These are phyloP conservation scores for Spergularia azorica DNA, from an alignment of 179 eudicot species.

Conservation along the genomic window DNA sequence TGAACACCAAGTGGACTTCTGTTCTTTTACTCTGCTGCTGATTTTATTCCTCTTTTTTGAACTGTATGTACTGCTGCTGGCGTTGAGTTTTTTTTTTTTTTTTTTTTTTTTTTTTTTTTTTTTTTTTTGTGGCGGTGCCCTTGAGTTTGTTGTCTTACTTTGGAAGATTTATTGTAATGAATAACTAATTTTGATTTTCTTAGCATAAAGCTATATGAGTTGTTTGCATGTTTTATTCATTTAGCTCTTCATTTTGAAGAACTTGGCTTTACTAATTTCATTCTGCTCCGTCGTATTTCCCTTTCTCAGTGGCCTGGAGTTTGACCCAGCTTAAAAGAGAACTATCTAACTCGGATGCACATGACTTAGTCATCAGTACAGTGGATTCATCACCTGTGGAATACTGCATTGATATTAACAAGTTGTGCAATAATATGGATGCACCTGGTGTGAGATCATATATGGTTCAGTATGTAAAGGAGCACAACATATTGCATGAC, in stretches of 20 bases:
- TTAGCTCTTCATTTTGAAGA: background rate
- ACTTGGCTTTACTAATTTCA: background rate
- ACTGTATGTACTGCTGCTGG: too few species aligned
- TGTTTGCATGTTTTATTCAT: too few species aligned
- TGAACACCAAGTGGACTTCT: too few species aligned
- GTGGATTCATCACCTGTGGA: conserved; percentile 11
- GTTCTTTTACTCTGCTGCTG: too few species aligned
- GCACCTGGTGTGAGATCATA: background rate
- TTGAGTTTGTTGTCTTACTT: too few species aligned
- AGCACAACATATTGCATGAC: conserved; percentile 1
- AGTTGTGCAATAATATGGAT: conserved; percentile 11
- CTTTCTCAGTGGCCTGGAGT: background rate
- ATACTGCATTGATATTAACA: background rate
- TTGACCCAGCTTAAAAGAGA: background rate
- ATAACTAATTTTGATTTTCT: too few species aligned
- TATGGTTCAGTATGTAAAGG: background rate
- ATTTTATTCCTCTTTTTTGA: too few species aligned
- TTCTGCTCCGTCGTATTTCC: background rate
- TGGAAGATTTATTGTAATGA: too few species aligned
- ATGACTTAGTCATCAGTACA: background rate
- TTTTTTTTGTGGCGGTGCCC: too few species aligned
- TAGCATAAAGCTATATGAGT: too few species aligned
- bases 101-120: too few species aligned
- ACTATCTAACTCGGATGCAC: background rate
- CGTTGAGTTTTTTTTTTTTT: too few species aligned